Base-by-base conservation (phyloP, 345 rosid genomes). In the Eucalyptus lansdowneana region DNA sequence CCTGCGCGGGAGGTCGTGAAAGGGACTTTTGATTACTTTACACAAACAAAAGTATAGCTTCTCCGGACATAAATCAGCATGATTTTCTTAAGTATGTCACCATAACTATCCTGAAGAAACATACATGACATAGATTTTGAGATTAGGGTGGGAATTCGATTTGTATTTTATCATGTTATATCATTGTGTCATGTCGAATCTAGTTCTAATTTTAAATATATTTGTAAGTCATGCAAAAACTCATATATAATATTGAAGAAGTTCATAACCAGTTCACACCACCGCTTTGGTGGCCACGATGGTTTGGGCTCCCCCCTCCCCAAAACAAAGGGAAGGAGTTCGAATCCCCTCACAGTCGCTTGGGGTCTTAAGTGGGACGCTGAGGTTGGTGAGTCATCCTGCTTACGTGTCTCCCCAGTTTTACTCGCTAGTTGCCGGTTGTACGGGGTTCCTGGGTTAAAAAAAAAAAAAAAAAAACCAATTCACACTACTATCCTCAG, bases 391-490 rank as follows among this genome's bases (percentile, higher is more conserved):
- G 13, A 13, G 13, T 11, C 49, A 0, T 47, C 12, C 1, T 10
- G 0, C 49, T 45, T 45, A 45, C 12, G 0, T 1, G 12, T 10
- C 11, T 1, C 10, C 49, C 1, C 12, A 3, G 4, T 0, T 45
- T 45, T 45, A 10, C 49, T 45, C 11, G 4, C 47, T 0, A 1
- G 47, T 9, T 8, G 9, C 9, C 3, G 10, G 3, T 4, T 45
- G 4, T 10, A 45, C 12, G 49, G 12, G 49, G 0, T 45, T 45
- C 1, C 12, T 10, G 1, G 4, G 49, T 45, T 0, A 45, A 45
- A 10, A 3, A 1, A 45, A 9, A 45, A 45, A 8, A 44, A 44
- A 1, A 44, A 1, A 45, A 10, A 47, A 47, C 13, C 4, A 47
- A 0, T 47, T 47, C 13, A 47, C 49, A 47, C 49, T 47, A 47